Conservation (phyloP, 441 rosid genomes). For the Melastoma candidum region DNA sequence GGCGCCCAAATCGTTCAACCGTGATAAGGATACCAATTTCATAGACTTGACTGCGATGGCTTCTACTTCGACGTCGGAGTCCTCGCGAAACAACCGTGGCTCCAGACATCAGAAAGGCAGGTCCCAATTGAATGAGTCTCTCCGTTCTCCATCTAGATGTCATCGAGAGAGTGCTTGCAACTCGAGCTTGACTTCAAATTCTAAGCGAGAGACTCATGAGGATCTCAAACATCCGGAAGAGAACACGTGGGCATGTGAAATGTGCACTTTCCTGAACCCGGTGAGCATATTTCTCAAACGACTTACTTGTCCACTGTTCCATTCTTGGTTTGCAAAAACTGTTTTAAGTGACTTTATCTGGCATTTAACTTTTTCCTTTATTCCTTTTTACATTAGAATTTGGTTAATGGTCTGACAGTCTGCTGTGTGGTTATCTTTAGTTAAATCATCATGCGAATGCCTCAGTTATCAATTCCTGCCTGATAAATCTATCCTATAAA, state of each 20-base stretch:
- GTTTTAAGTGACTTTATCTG: no score
- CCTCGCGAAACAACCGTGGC: conserved; percentile 9
- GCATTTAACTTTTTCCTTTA: no score
- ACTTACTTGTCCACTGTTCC: neutral
- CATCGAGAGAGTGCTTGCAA: conserved; percentile 8
- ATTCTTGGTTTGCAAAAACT: no score
- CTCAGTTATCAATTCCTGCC: no score
- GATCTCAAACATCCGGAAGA: conserved; percentile 17
- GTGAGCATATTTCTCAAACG: conserved; percentile 31
- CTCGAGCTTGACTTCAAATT: neutral
- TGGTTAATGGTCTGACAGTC: no score
- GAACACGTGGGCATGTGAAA: conserved; percentile 59
- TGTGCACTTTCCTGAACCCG: conserved; percentile 69
- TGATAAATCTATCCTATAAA: neutral
- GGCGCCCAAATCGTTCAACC: conserved; percentile 19
- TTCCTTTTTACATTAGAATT: no score
- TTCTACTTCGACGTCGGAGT: conserved; percentile 14
- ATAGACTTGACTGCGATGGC: conserved; percentile 34
- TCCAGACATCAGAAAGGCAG: conserved; percentile 23
- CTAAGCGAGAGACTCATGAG: neutral
- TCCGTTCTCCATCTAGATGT: conserved; percentile 4
- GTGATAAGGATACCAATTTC: conserved; percentile 20
- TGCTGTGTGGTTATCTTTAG: no score
- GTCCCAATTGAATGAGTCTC: conserved; percentile 6
- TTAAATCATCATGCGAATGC: no score